These are phyloP conservation scores for Penicillium sp. DNA, from an alignment of 2,329 filamentous ascomycete species.

Conservation along the genomic window DNA sequence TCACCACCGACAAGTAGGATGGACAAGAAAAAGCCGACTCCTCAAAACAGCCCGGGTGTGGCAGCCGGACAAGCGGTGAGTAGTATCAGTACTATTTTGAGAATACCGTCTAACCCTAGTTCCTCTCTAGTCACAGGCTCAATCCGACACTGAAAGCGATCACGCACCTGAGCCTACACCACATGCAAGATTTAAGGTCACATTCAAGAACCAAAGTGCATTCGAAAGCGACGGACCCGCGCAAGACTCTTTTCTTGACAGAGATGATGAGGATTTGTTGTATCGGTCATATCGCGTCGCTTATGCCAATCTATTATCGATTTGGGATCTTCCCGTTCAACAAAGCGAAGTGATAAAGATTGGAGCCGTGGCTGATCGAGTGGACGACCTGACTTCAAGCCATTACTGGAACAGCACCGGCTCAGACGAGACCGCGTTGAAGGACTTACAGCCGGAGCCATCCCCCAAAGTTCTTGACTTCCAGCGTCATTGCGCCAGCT, in stretches of 20 bases:
- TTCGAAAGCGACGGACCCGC: constrained; percentile 56
- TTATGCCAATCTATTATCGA: constrained; percentile 60
- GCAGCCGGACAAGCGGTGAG: constrained; percentile 31
- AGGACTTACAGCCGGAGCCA: constrained; percentile 18
- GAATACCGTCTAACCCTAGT: constrained; percentile 29
- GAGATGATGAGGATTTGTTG: constrained; percentile 46
- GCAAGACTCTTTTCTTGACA: constrained; percentile 52
- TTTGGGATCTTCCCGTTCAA: constrained; percentile 57
- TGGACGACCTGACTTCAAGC: constrained; percentile 22
- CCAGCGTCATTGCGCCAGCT: constrained; percentile 44
- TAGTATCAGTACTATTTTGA: constrained; percentile 25
- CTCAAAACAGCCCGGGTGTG: constrained; percentile 38
- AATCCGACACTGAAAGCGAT: constrained; percentile 43
- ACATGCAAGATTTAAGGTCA: constrained; percentile 45
- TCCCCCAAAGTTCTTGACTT: constrained; percentile 40
- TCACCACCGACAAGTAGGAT: constrained; percentile 41
- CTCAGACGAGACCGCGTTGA: constrained; percentile 29
- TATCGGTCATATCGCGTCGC: constrained; percentile 55
- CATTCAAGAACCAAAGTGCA: constrained; percentile 56
- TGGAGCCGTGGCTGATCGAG: constrained; percentile 45
- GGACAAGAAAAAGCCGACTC: constrained; percentile 40
- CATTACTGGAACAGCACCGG: constrained; percentile 28
- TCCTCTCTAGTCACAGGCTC: constrained; percentile 32
- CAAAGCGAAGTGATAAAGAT: constrained; percentile 61
- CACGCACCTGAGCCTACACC: constrained; percentile 28